phyloP scores from a whole-genome alignment of 1,284 basidiomycete species.

The Termitomyces sp. region DNA sequence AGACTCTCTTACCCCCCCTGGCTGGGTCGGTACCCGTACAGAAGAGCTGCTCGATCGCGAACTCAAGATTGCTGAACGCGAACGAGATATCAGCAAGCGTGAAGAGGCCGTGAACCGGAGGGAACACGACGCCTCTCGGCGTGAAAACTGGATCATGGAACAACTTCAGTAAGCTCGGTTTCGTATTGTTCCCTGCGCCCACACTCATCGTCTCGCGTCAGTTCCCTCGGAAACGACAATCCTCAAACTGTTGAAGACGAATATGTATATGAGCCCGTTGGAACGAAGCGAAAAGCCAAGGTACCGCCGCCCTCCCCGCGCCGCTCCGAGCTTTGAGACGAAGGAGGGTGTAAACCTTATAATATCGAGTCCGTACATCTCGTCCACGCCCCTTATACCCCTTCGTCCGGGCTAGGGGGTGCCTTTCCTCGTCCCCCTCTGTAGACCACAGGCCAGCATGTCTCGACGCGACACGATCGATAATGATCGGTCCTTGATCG shows the following conservation, averaged over 20 bases:
- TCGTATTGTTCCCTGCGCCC: neutral
- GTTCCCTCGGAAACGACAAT: slow-evolving; percentile 63
- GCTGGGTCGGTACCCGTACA: slow-evolving; percentile 64
- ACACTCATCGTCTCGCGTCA: slow-evolving; percentile 26
- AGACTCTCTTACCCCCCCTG: slow-evolving; percentile 67
- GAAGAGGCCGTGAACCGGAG: slow-evolving; percentile 77
- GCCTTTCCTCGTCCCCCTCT: slow-evolving; percentile 65
- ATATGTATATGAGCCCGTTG: slow-evolving; percentile 65
- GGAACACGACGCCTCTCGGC: slow-evolving; percentile 77
- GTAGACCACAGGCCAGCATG: slow-evolving; percentile 40
- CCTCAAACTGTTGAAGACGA: slow-evolving; percentile 70
- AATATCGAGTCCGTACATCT: slow-evolving; percentile 65
- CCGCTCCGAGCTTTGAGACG: slow-evolving; percentile 88
- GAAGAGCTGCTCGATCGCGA: slow-evolving; percentile 79
- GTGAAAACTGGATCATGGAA: slow-evolving; percentile 85
- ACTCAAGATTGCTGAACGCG: slow-evolving; percentile 74
- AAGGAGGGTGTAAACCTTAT: slow-evolving; percentile 57
- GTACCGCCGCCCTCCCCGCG: slow-evolving; percentile 75
- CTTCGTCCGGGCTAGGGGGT: slow-evolving; percentile 84
- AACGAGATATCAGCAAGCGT: slow-evolving; percentile 75
- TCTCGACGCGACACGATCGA: slow-evolving; percentile 30
- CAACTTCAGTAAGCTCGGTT: slow-evolving; percentile 67
- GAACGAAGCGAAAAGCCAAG: slow-evolving; percentile 75
- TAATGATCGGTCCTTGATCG: slow-evolving; percentile 31
- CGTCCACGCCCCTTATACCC: slow-evolving; percentile 50